phyloP scores from a whole-genome alignment of 108 stramenopile genomes.

The Nannochloropsis salina region DNA sequence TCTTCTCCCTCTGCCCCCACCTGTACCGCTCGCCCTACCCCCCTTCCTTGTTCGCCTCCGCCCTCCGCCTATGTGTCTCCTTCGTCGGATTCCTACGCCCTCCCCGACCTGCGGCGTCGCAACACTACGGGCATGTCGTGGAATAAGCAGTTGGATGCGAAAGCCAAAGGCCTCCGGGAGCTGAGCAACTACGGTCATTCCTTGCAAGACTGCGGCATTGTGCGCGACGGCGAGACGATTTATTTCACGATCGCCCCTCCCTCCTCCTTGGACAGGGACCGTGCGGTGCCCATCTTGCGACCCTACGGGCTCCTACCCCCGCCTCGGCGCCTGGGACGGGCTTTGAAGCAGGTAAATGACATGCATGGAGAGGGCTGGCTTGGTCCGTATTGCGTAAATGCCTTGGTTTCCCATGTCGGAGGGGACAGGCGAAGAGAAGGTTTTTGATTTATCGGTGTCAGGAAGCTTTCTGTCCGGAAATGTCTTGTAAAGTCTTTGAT shows the following conservation, averaged over 20 bases:
- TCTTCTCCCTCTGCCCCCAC: slow-evolving; percentile 7
- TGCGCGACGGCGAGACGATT: slow-evolving; percentile 32
- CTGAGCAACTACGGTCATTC: slow-evolving; percentile 25
- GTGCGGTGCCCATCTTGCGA: slow-evolving; percentile 33
- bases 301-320: slow-evolving; percentile 19
- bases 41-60: not conserved
- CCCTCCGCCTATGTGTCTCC: not conserved
- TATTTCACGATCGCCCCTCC: slow-evolving; percentile 27
- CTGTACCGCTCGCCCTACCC: not conserved
- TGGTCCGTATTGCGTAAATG: too few species aligned
- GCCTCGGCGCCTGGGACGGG: slow-evolving; percentile 29
- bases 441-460: too few species aligned
- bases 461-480: too few species aligned
- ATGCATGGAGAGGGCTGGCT: not conserved
- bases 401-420: too few species aligned
- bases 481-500: too few species aligned
- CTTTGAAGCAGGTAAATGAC: slow-evolving; percentile 33
- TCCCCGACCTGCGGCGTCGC: not conserved
- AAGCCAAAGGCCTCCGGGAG: not conserved
- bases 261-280: slow-evolving; percentile 32
- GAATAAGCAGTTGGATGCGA: not conserved
- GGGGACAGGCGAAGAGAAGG: too few species aligned
- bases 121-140: not conserved
- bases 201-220: slow-evolving; percentile 42
- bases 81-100: not conserved